phyloP scores from a whole-genome alignment of 441 rosid genomes.

The Gossypium trilobum region DNA sequence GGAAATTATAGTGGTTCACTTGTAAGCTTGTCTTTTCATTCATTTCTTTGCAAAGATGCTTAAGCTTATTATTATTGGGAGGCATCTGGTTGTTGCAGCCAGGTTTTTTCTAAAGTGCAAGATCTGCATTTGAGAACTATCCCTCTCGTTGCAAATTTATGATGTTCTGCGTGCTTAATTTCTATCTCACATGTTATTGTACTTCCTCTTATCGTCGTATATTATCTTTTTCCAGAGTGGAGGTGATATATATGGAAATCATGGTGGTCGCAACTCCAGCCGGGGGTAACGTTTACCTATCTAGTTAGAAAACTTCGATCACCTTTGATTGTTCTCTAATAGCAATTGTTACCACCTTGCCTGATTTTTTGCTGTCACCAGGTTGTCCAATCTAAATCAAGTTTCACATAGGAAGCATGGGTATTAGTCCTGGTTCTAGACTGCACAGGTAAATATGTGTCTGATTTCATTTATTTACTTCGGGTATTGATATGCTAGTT shows the following conservation, averaged over 20 bases:
- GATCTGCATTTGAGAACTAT: neutral
- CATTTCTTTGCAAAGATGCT: neutral
- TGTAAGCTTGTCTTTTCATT: constrained; percentile 24
- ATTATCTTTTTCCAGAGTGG: constrained; percentile 3
- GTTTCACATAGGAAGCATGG: constrained; percentile 15
- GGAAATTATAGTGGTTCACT: constrained; percentile 21
- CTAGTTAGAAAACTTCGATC: neutral
- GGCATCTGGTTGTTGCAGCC: neutral
- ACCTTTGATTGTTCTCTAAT: neutral
- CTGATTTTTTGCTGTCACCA: neutral
- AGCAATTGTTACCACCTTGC: neutral
- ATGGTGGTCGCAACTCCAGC: constrained; percentile 13
- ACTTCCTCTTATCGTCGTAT: constrained; percentile 4
- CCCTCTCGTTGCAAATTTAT: neutral
- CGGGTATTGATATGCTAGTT: neutral
- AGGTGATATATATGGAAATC: constrained; percentile 12
- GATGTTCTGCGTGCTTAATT: neutral
- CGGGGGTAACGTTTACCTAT: constrained; percentile 11
- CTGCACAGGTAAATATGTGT: neutral
- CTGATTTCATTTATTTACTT: neutral
- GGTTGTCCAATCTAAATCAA: constrained; percentile 9
- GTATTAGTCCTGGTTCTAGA: constrained; percentile 9
- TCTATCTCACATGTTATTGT: neutral
- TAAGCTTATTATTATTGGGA: neutral
- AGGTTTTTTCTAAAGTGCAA: neutral